Base-by-base conservation (phyloP, 805 yeast genomes). In the Kodamaea hsintzibuensis region DNA sequence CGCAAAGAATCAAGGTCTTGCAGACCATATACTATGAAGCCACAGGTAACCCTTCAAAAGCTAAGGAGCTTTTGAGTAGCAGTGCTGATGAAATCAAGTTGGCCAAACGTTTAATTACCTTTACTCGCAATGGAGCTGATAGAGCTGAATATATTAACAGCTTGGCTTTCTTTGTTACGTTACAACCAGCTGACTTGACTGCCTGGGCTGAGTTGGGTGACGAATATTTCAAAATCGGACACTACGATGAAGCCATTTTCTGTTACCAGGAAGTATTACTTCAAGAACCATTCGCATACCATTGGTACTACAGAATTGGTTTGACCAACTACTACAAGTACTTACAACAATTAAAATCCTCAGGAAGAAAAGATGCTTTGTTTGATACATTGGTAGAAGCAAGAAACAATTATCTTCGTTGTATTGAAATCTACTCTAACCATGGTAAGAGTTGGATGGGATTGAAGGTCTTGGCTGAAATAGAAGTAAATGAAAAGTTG, bases 361-460 rank as follows among this genome's bases (percentile, higher is more conserved):
- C 22, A 66, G 64, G 52, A 69, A 71, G 57, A 76, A 73, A 18
- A 68, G 67, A 45, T 48, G 74, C 68, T 52, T 58, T 60, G 45
- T 39, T 66, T 33, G 62, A 60, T 1, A 49, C 62, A 5, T 57
- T 76, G 45, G 59, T 51, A 18, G 63, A 68, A 44, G 63, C 78
- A 8, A 59, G 79, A 45, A 64, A 84, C 60, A 79, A 83, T 62
- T 88, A 82, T 58, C 70, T 86, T 51, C 81, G 96, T 59, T 72
- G 91, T 7, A 84, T 91, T 5, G 98, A 95, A 68, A 74, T 92
- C 39, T 85, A 90, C 62, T 88, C 86, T 45, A 73, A 76, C 33
- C 88, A 82, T 65, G 69, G 81, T 17, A 79, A 90, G 58, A 88
- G 90, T 13, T 92, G 96, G 96, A 67, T 81, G 35, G 92, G 93